These are phyloP conservation scores for Skeletonema potamos DNA, from an alignment of 108 stramenopile genomes.

Conservation along the genomic window DNA sequence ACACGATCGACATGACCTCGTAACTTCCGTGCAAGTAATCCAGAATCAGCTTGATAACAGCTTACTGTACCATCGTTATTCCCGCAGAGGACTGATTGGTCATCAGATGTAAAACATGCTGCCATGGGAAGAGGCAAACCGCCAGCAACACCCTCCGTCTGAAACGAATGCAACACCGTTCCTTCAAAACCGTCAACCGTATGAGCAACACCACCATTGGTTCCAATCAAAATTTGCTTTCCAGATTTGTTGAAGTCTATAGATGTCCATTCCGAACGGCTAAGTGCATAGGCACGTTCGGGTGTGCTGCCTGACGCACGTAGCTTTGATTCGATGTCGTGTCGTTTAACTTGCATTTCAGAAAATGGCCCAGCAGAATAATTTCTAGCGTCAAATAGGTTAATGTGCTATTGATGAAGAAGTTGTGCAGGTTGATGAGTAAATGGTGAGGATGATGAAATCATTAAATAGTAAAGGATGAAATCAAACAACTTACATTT, in stretches of 20 bases:
- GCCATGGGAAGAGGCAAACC: slow-evolving; percentile 26
- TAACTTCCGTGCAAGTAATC: slow-evolving; percentile 52
- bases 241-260: slow-evolving; percentile 77
- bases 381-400: slow-evolving; percentile 84
- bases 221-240: slow-evolving; percentile 65
- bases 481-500: slow-evolving; percentile 44
- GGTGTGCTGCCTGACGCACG: slow-evolving; percentile 18
- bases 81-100: slow-evolving; percentile 60
- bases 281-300: slow-evolving; percentile 40
- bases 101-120: slow-evolving; percentile 75
- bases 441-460: not conserved
- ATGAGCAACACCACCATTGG: slow-evolving; percentile 52
- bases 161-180: slow-evolving; percentile 62
- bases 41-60: slow-evolving; percentile 65
- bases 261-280: slow-evolving; percentile 49
- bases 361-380: slow-evolving; percentile 75
- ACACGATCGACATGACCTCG: slow-evolving; percentile 63
- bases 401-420: slow-evolving; percentile 49
- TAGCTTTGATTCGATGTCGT: slow-evolving; percentile 48
- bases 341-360: slow-evolving; percentile 63
- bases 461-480: not conserved
- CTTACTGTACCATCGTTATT: slow-evolving; percentile 68
- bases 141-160: slow-evolving; percentile 25
- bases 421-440: not conserved
- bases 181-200: slow-evolving; percentile 81